Conservation (phyloP, 2,329 filamentous ascomycete species). For the Aspergillus eucalypticola region DNA sequence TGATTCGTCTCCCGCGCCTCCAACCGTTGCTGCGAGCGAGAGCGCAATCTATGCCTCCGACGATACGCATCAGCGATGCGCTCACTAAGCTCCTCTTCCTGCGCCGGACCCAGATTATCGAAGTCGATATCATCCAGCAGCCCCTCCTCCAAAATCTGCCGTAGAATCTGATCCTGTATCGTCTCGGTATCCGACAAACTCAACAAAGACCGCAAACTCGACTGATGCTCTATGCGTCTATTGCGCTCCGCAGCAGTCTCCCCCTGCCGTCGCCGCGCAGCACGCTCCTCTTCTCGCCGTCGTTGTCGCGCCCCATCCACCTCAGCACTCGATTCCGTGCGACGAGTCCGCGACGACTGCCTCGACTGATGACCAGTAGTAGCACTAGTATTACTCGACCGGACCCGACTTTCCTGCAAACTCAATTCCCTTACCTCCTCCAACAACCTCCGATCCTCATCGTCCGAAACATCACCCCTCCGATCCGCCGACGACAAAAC, state of each 20-base stretch:
- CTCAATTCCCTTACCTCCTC: conserved; percentile 73
- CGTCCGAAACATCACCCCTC: conserved; percentile 44
- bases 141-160: conserved; percentile 85
- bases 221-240: conserved; percentile 80
- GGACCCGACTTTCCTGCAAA: conserved; percentile 51
- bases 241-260: conserved; percentile 36
- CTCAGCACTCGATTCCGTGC: conserved; percentile 39
- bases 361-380: conserved; percentile 28
- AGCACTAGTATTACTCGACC: conserved; percentile 26
- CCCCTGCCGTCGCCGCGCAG: conserved; percentile 28
- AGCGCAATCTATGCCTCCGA: conserved; percentile 62
- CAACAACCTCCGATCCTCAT: conserved; percentile 68
- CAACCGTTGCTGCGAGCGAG: conserved; percentile 37
- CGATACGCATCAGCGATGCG: conserved; percentile 87
- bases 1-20: conserved; percentile 36
- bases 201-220: conserved; percentile 80
- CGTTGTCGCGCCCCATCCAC: conserved; percentile 34
- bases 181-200: conserved; percentile 75
- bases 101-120: conserved; percentile 77
- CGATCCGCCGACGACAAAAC: conserved; percentile 46
- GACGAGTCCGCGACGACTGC: conserved; percentile 28
- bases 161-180: conserved; percentile 82
- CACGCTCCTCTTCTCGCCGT: conserved; percentile 38
- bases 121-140: conserved; percentile 85
- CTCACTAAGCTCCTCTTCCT: conserved; percentile 87